phyloP scores from a whole-genome alignment of 768 basidiomycete species.

The Termitomyces eurrhizus region DNA sequence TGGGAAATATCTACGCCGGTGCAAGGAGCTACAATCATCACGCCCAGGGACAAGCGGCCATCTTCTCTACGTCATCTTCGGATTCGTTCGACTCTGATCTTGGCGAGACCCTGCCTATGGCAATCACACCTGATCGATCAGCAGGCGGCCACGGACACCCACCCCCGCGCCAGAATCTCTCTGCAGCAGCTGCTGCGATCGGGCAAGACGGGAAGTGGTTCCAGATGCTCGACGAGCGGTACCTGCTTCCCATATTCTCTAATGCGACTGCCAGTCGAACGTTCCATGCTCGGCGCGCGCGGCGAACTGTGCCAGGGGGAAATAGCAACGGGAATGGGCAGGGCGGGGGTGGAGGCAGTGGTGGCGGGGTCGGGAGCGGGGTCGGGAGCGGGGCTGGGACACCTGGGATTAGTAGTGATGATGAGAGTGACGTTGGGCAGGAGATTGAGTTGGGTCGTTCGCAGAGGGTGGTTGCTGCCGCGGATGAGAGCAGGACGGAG shows the following conservation, averaged over 20 bases:
- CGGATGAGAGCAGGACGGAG: conserved; percentile 55
- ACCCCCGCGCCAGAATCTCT: conserved; percentile 15
- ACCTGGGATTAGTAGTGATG: conserved; percentile 35
- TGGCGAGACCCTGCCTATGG: conserved; percentile 76
- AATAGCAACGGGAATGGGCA: too few species aligned
- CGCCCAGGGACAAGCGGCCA: conserved; percentile 21
- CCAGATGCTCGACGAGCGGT: conserved; percentile 91
- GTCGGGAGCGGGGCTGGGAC: conserved; percentile 25
- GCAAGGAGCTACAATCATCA: conserved; percentile 63
- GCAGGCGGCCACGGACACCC: conserved; percentile 6
- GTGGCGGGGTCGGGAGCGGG: conserved; percentile 14
- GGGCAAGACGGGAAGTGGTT: conserved; percentile 92
- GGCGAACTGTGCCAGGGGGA: conserved; percentile 41
- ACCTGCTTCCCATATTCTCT: conserved; percentile 88
- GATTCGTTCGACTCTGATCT: conserved; percentile 76
- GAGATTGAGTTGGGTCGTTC: conserved; percentile 40
- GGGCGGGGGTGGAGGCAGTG: conserved; percentile 11
- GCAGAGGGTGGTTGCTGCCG: conserved; percentile 15
- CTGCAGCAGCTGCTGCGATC: conserved; percentile 19
- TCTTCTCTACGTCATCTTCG: conserved; percentile 70
- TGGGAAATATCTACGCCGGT: conserved; percentile 54
- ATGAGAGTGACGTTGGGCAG: conserved; percentile 33
- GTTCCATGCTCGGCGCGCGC: conserved; percentile 74
- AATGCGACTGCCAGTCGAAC: conserved; percentile 87
- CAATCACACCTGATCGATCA: conserved; percentile 39